Evolutionary conservation across 345 rosid genomes (phyloP).

Genomic region (Boechera stricta): DNA sequence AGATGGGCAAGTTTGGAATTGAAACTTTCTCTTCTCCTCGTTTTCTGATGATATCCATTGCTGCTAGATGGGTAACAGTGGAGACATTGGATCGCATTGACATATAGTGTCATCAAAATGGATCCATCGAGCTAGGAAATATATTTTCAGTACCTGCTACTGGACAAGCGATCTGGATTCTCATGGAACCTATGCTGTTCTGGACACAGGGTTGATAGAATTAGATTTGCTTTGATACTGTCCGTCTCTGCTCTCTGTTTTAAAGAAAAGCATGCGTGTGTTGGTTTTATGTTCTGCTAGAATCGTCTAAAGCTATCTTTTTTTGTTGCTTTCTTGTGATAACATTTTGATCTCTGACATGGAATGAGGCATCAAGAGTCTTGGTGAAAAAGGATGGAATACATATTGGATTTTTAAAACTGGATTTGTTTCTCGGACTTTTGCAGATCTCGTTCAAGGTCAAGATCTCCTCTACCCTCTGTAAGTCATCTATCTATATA

Average conservation of each 20-base stretch:
- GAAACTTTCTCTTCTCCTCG: slow-evolving; percentile 56
- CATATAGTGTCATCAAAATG: slow-evolving; percentile 71
- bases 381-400: slow-evolving; percentile 67
- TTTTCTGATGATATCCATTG: slow-evolving; percentile 67
- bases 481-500: slow-evolving; percentile 56
- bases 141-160: slow-evolving; percentile 53
- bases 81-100: slow-evolving; percentile 72
- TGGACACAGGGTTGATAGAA: slow-evolving; percentile 52
- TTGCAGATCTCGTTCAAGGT: slow-evolving; percentile 98
- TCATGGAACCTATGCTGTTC: slow-evolving; percentile 60
- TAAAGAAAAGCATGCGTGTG: slow-evolving; percentile 41
- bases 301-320: slow-evolving; percentile 48
- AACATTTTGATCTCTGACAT: slow-evolving; percentile 60
- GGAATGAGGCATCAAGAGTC: slow-evolving; percentile 87
- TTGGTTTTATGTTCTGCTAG: slow-evolving; percentile 49
- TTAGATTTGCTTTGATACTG: slow-evolving; percentile 30
- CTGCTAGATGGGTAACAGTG: slow-evolving; percentile 90
- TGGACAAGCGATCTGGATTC: slow-evolving; percentile 64
- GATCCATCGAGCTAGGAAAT: slow-evolving; percentile 63
- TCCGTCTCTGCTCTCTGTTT: slow-evolving; percentile 35
- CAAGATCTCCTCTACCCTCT: slow-evolving; percentile 89
- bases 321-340: slow-evolving; percentile 44
- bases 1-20: slow-evolving; percentile 70
- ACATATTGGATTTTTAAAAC: slow-evolving; percentile 74
- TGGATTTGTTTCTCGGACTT: slow-evolving; percentile 93